Percentiles rank a stretch among this genome's conserved stretches.
Conservation (phyloP, 2,329 filamentous ascomycete genomes). For the Alternaria panax region DNA sequence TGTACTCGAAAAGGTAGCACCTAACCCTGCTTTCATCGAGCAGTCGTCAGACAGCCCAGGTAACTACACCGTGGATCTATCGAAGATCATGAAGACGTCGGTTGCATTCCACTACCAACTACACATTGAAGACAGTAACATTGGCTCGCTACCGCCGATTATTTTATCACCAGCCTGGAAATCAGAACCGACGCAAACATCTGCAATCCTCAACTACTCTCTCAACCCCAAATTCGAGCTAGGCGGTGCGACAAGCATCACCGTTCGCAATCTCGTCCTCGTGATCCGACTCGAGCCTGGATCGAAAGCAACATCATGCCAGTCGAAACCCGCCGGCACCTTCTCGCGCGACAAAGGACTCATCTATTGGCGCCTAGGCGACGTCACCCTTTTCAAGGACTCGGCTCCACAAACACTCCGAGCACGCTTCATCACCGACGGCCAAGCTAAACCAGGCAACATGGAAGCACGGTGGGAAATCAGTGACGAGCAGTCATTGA, state of each 20-base stretch:
- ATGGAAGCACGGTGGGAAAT: constrained; percentile 87
- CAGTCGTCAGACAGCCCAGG: constrained; percentile 73
- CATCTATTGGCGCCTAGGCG: constrained; percentile 81
- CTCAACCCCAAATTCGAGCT: constrained; percentile 74
- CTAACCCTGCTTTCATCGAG: constrained; percentile 89
- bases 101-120: constrained; percentile 94
- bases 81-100: constrained; percentile 73
- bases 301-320: constrained; percentile 69
- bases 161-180: constrained; percentile 82
- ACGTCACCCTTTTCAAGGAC: constrained; percentile 70
- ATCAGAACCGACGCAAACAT: constrained; percentile 82
- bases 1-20: constrained; percentile 88
- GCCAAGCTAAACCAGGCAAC: constrained; percentile 73
- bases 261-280: constrained; percentile 76
- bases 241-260: constrained; percentile 56
- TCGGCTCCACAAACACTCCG: constrained; percentile 75
- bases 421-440: constrained; percentile 80
- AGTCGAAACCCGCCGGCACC: constrained; percentile 80
- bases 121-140: constrained; percentile 67
- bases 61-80: constrained; percentile 78
- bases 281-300: constrained; percentile 72
- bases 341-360: constrained; percentile 78
- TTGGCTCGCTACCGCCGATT: constrained; percentile 72
- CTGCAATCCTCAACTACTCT: constrained; percentile 82
- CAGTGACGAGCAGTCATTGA: constrained; percentile 55